These are phyloP conservation scores for Trichoderma koningii DNA, from an alignment of 2,329 filamentous ascomycete genomes.

Conservation along the genomic window DNA sequence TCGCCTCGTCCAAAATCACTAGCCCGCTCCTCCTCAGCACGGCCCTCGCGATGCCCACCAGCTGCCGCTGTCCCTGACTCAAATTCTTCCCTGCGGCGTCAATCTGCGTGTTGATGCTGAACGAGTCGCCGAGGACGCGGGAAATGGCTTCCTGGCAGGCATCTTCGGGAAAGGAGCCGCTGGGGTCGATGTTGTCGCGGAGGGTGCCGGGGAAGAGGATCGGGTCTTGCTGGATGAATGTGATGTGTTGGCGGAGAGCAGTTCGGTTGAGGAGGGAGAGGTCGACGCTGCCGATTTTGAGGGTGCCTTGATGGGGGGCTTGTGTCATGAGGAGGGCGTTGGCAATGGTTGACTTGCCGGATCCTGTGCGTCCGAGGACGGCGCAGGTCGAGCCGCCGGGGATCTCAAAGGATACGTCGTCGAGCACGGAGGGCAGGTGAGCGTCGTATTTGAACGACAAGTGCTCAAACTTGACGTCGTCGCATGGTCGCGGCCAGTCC, in stretches of 20 bases:
- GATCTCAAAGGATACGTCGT: constrained; percentile 70
- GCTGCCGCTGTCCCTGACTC: constrained; percentile 64
- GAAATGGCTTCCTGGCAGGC: constrained; percentile 56
- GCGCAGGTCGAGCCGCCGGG: constrained; percentile 63
- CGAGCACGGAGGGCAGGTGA: constrained; percentile 71
- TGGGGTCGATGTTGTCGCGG: constrained; percentile 68
- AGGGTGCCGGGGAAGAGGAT: constrained; percentile 62
- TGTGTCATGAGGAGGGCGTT: constrained; percentile 61
- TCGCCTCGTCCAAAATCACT: constrained; percentile 66
- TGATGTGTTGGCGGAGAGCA: constrained; percentile 58
- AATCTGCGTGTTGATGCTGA: constrained; percentile 43
- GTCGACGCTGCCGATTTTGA: constrained; percentile 57
- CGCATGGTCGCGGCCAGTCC: constrained; percentile 72
- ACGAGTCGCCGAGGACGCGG: constrained; percentile 55
- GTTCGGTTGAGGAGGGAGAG: constrained; percentile 57
- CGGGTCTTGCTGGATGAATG: constrained; percentile 66
- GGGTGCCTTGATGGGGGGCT: constrained; percentile 51
- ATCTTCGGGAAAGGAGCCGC: constrained; percentile 57
- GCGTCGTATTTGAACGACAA: constrained; percentile 80
- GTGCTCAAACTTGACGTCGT: constrained; percentile 73
- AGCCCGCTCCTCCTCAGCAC: constrained; percentile 62
- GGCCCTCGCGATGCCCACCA: constrained; percentile 62
- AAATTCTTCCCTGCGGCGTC: constrained; percentile 63
- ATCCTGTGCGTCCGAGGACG: constrained; percentile 80
- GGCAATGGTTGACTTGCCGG: constrained; percentile 79